These are phyloP conservation scores for Mucor plumbeus DNA, from an alignment of 371 early-diverging fungal genomes.

Conservation along the genomic window DNA sequence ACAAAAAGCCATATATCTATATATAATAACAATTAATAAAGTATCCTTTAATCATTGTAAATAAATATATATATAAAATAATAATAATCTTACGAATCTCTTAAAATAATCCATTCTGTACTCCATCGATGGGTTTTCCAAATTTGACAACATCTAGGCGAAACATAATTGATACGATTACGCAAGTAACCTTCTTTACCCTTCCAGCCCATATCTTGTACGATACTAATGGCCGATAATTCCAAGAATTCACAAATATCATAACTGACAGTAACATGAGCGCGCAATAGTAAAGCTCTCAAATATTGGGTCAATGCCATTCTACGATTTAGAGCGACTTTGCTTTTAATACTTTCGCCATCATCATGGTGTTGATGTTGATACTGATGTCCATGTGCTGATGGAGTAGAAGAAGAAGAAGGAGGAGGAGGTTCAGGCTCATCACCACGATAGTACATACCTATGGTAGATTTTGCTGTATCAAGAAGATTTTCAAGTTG, in stretches of 20 bases:
- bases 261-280: slow-evolving; percentile 68
- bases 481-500: slow-evolving; percentile 52
- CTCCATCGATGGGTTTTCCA: slow-evolving; percentile 54
- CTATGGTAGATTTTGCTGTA: slow-evolving; percentile 43
- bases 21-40: not conserved
- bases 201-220: slow-evolving; percentile 86
- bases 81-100: slow-evolving; percentile 71
- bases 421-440: slow-evolving; percentile 1
- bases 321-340: slow-evolving; percentile 31
- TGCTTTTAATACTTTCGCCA: slow-evolving; percentile 1
- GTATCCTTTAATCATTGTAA: too few species aligned
- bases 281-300: slow-evolving; percentile 55
- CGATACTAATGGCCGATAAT: slow-evolving; percentile 74
- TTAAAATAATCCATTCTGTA: slow-evolving; percentile 75
- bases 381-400: not conserved
- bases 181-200: slow-evolving; percentile 83
- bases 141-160: slow-evolving; percentile 43
- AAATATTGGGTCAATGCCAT: slow-evolving; percentile 70
- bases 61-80: too few species aligned
- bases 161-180: slow-evolving; percentile 54
- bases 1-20: slow-evolving; percentile 64
- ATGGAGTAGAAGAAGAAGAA: not conserved
- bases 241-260: slow-evolving; percentile 87
- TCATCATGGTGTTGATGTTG: not conserved
- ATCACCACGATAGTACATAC: slow-evolving; percentile 30